A percentile compares a stretch with the other conserved stretches of the same genome.
Conservation (phyloP, 1,284 basidiomycete genomes). For the Xanthoconium separans region DNA sequence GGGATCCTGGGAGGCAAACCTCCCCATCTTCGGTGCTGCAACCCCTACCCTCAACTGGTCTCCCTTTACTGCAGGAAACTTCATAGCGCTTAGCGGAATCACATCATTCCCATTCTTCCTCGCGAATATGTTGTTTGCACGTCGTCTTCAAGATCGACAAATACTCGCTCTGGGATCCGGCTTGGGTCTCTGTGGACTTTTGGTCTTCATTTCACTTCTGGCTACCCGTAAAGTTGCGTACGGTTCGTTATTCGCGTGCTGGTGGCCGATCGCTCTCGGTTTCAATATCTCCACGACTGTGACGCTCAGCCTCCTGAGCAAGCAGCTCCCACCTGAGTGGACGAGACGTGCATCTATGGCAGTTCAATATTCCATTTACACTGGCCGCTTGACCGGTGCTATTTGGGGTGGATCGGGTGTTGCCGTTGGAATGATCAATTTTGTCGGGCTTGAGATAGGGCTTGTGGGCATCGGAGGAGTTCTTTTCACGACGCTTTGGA, state of each 20-base stretch:
- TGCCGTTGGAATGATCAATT: slow-evolving; percentile 61
- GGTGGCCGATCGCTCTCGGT: slow-evolving; percentile 67
- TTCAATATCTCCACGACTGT: slow-evolving; percentile 70
- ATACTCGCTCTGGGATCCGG: slow-evolving; percentile 54
- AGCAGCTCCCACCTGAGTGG: slow-evolving; percentile 63
- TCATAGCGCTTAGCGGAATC: slow-evolving; percentile 67
- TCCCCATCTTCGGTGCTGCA: slow-evolving; percentile 60
- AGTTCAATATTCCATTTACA: slow-evolving; percentile 69
- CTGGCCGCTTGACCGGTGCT: slow-evolving; percentile 61
- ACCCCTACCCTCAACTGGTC: slow-evolving; percentile 49
- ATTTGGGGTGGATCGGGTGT: slow-evolving; percentile 69
- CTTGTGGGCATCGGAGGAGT: slow-evolving; percentile 58
- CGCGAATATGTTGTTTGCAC: slow-evolving; percentile 55
- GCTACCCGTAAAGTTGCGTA: slow-evolving; percentile 42
- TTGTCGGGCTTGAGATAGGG: slow-evolving; percentile 60
- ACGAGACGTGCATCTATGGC: slow-evolving; percentile 54
- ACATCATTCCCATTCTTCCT: slow-evolving; percentile 67
- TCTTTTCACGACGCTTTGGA: slow-evolving; percentile 58
- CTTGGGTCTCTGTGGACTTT: slow-evolving; percentile 52
- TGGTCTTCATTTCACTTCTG: slow-evolving; percentile 51
- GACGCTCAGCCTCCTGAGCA: slow-evolving; percentile 63
- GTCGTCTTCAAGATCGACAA: slow-evolving; percentile 58
- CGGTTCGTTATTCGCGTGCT: slow-evolving; percentile 56
- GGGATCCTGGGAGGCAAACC: slow-evolving; percentile 70
- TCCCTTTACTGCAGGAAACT: slow-evolving; percentile 65